Percentiles rank a stretch among this genome's conserved stretches.
These are phyloP conservation scores for Pleurotus djamor DNA, from an alignment of 768 basidiomycete genomes.

Conservation along the genomic window DNA sequence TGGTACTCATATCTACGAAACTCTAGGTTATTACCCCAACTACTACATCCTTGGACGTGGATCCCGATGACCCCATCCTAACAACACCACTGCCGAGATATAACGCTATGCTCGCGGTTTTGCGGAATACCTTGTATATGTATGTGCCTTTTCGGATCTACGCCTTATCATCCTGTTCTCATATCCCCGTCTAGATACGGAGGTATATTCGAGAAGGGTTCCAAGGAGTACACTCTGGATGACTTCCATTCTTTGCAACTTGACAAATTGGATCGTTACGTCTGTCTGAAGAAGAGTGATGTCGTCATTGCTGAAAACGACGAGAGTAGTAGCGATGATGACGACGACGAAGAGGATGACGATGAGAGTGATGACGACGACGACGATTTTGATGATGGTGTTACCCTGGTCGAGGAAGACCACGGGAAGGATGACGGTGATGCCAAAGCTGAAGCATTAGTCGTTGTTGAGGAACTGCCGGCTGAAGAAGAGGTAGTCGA, in stretches of 20 bases:
- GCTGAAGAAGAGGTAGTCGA: background rate
- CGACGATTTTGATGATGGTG: conserved; percentile 39
- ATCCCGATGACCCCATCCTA: conserved; percentile 63
- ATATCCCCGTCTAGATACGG: conserved; percentile 57
- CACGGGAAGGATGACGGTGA: conserved; percentile 12
- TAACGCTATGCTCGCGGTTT: conserved; percentile 85
- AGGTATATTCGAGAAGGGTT: conserved; percentile 82
- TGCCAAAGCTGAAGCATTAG: background rate
- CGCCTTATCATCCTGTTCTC: background rate
- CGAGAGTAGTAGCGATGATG: conserved; percentile 60
- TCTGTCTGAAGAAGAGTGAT: conserved; percentile 68
- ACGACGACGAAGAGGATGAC: conserved; percentile 56
- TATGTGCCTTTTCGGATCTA: conserved; percentile 29
- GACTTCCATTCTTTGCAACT: conserved; percentile 82
- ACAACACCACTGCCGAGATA: conserved; percentile 73
- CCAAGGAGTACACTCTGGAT: conserved; percentile 85
- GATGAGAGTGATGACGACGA: conserved; percentile 56
- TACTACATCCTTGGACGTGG: conserved; percentile 25
- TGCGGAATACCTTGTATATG: conserved; percentile 86
- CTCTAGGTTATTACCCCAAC: background rate
- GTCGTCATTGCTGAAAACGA: conserved; percentile 62
- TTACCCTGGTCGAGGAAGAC: conserved; percentile 41
- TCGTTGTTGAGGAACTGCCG: background rate
- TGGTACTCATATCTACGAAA: no score
- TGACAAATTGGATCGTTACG: conserved; percentile 80